Conservation (phyloP, 2,329 filamentous ascomycete genomes). For the Magnaporthales sp. region DNA sequence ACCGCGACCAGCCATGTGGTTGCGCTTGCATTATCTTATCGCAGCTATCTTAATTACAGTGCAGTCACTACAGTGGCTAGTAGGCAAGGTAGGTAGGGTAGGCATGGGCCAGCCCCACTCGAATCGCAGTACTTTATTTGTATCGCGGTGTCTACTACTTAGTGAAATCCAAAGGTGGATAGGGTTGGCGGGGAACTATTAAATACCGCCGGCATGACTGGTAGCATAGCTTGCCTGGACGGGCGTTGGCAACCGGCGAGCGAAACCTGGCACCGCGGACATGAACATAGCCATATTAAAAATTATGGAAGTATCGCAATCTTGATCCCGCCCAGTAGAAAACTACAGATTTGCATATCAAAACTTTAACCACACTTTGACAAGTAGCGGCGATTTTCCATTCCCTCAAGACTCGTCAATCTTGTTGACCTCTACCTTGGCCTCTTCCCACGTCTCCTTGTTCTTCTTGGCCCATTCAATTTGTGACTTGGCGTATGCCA, state of each 20-base stretch:
- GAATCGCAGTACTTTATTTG: not conserved
- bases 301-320: not conserved
- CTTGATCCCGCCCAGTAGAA: not conserved
- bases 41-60: not conserved
- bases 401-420: constrained; percentile 53
- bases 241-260: too few relatives aligned
- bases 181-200: not conserved
- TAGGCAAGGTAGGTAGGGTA: too few relatives aligned
- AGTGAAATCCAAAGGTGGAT: not conserved
- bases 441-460: constrained; percentile 88
- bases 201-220: not conserved
- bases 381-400: not conserved
- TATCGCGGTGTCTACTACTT: too few relatives aligned
- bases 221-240: too few relatives aligned
- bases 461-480: constrained; percentile 91
- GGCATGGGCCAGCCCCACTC: not conserved
- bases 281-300: not conserved
- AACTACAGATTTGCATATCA: not conserved
- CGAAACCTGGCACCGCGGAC: not conserved
- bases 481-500: constrained; percentile 86
- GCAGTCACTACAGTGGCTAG: not conserved
- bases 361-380: not conserved
- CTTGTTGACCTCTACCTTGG: constrained; percentile 77
- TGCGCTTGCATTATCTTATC: not conserved
- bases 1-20: not conserved